Evolutionary conservation across 2,329 filamentous ascomycete species (phyloP), one percentile per base, ranked within the genome.

Genomic region (Hawksworthiomyces lignivorus): DNA sequence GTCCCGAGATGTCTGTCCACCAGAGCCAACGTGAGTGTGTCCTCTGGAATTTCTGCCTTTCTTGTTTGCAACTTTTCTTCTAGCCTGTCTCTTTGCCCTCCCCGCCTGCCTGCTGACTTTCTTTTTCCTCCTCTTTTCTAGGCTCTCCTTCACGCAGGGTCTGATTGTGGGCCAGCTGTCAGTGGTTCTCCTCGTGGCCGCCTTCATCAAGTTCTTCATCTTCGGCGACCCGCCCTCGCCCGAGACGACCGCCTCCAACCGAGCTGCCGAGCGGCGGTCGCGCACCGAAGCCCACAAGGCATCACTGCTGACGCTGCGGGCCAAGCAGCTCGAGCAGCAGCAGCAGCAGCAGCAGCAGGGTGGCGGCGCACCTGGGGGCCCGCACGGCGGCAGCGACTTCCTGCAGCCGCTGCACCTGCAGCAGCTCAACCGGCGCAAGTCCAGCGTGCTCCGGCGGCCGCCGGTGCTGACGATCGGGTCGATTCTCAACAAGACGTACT

Each of bases 121-220:
- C n/a, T n/a, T n/a, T n/a, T n/a, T n/a, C n/a, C n/a, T n/a, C n/a
- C n/a, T n/a, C n/a, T n/a, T 33, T 21, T 26, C 19, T 56, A 90
- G 87, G 30, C 71, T 92, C 52, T 92, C 87, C 27, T 97, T 97
- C 62, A 94, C 87, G 0, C 87, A 95, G 60, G 92, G 92, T 21
- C 83, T 98, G 53, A 79, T 98, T 36, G 73, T 97, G 24, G 92
- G 92, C 37, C 92, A 98, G 62, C 73, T 98, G 39, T 94, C 88
- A 2, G 85, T 98, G 34, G 86, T 95, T 12, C 69, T 97, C 19
- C 73, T 98, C 29, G 79, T 98, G 48, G 89, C 88, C 50, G 87
- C 84, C 52, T 97, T 98, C 65, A 97, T 98, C 64, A 95, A 95
- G 61, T 98, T 96, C 77, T 98, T 98, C 75, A 97, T 98, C 58